These are phyloP conservation scores for Rhynchospora tenuis DNA, from an alignment of 176 grass and related monocot species.

Conservation along the genomic window DNA sequence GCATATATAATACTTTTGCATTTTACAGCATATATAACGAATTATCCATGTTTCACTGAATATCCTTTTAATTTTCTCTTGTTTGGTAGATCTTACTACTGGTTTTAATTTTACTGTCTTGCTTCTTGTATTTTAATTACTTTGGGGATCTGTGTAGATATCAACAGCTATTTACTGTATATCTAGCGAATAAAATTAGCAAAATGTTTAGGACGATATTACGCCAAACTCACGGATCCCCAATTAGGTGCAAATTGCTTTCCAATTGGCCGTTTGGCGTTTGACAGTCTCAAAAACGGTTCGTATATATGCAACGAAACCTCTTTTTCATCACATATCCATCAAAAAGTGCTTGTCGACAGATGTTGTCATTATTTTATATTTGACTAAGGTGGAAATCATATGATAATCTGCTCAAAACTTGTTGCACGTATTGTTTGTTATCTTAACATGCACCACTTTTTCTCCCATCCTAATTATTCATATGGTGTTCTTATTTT, in stretches of 20 bases:
- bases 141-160: constrained; percentile 3
- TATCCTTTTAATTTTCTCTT: constrained; percentile 3
- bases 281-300: no score
- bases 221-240: neutral
- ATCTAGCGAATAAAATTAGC: neutral
- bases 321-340: neutral
- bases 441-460: no score
- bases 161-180: neutral
- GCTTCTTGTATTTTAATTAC: neutral
- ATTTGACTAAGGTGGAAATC: no score
- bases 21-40: neutral
- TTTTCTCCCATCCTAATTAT: no score
- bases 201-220: no score
- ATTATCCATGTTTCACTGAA: neutral
- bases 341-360: no score
- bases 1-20: neutral
- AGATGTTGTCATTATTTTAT: no score
- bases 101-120: constrained; percentile 2
- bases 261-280: no score
- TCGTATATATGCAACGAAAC: no score
- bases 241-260: neutral
- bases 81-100: neutral
- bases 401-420: no score
- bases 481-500: no score
- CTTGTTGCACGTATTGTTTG: no score